Conservation (phyloP, 441 rosid genomes). For the Breynia disticha region DNA sequence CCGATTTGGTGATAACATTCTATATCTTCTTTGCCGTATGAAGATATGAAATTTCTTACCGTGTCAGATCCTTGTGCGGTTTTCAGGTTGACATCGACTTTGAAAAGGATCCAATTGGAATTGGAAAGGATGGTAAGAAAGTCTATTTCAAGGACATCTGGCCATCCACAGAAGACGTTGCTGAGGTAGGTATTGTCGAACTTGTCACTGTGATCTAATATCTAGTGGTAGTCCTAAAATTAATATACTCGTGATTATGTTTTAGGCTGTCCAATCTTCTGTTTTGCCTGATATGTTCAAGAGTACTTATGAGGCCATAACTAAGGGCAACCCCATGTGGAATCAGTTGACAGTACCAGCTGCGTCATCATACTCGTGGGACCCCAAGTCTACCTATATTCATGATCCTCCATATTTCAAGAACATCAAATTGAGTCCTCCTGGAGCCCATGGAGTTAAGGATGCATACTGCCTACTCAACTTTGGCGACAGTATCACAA, state of each 20-base stretch:
- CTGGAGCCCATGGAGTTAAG: constrained; percentile 81
- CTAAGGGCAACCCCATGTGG: constrained; percentile 97
- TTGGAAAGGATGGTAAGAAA: constrained; percentile 69
- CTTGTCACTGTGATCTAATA: constrained; percentile 2
- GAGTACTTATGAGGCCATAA: constrained; percentile 80
- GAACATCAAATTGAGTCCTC: constrained; percentile 85
- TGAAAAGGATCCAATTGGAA: constrained; percentile 88
- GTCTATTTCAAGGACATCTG: constrained; percentile 84
- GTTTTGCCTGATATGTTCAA: constrained; percentile 93
- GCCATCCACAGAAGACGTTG: constrained; percentile 89
- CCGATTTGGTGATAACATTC: not conserved
- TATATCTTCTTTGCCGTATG: not conserved
- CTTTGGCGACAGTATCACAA: constrained; percentile 96
- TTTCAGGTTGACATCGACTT: constrained; percentile 89
- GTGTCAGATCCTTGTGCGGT: no score
- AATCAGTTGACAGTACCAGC: constrained; percentile 67
- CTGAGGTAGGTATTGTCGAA: constrained; percentile 46
- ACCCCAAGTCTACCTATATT: constrained; percentile 83
- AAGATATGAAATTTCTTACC: not conserved
- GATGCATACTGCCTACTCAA: constrained; percentile 94
- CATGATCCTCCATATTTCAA: constrained; percentile 99
- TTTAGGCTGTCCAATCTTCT: constrained; percentile 83
- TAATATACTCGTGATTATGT: constrained; percentile 14
- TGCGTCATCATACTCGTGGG: constrained; percentile 65
- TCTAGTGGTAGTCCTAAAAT: constrained; percentile 5